Base-by-base conservation (phyloP, 306 rosid species). In the Quercus mongolica region DNA sequence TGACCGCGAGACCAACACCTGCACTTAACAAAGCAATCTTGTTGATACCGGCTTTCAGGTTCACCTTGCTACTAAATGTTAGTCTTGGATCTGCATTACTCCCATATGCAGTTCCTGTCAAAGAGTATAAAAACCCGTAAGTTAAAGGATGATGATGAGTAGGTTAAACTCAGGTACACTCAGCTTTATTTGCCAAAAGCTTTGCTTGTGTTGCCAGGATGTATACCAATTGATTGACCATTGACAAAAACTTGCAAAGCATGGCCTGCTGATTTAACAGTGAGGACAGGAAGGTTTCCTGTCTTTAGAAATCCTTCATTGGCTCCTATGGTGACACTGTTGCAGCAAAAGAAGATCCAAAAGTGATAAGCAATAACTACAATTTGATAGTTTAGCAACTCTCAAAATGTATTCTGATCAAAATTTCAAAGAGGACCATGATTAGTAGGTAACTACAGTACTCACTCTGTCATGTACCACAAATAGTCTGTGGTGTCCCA, bases 401-500 rank as follows among this genome's bases (percentile, higher is more conserved):
- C 17, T 20, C 54, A 49, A 49, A 49, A 49, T 49, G 5, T 49
- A 12, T 49, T 11, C 26, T 58, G 64, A 19, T 26, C 17, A 35
- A 72, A 52, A 80, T 61, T 51, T 56, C 20, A 20, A 10, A 73
- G 13, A 73, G 54, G 46, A 56, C 30, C 17, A 13, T 31, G 52
- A 69, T 58, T 19, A 58, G 70, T 15, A 61, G 18, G 38, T 78
- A 49, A 49, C 71, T 31, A 49, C 35, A 71, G 49, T 75, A 86
- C 99, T 91, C 82, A 95, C 99, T 95, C 99, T 68, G 98, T 91
- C 97, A 89, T 83, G 78, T 95, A 95, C 99, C 99, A 95, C 90
- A 95, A 81, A 85, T 95, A 95, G 86, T 95, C 98, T 5, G 98
- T 86, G 4, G 83, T 59, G 81, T 95, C 99, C 84, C 91, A 55